Conservation (phyloP, 495 filamentous ascomycete species). For the Jackrogersella minutella region DNA sequence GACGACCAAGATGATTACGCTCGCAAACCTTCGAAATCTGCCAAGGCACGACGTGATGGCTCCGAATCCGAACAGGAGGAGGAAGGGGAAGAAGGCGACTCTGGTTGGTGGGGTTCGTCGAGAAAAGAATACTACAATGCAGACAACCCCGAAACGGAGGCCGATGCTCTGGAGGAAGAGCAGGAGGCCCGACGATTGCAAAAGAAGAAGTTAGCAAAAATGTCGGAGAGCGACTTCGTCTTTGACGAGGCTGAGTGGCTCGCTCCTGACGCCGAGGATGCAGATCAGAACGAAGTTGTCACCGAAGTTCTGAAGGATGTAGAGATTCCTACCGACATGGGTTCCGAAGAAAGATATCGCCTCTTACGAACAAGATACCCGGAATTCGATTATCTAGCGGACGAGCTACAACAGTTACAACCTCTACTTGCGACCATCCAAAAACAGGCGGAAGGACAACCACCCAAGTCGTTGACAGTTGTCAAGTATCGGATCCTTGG, state of each 20-base stretch:
- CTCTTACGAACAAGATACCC: conserved; percentile 84
- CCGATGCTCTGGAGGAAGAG: conserved; percentile 92
- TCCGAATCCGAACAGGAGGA: conserved; percentile 53
- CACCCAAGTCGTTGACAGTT: conserved; percentile 63
- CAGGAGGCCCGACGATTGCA: conserved; percentile 85
- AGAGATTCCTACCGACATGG: conserved; percentile 82
- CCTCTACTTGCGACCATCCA: conserved; percentile 65
- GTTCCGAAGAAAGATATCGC: conserved; percentile 73
- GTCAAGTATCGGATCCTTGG: conserved; percentile 78
- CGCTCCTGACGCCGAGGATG: conserved; percentile 53
- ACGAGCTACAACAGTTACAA: conserved; percentile 80
- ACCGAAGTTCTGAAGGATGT: conserved; percentile 84
- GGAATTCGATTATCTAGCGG: conserved; percentile 85
- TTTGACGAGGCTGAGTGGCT: conserved; percentile 91
- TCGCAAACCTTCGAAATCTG: conserved; percentile 31
- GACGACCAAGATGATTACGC: conserved; percentile 38
- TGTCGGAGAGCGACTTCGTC: conserved; percentile 89
- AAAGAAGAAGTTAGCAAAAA: conserved; percentile 83
- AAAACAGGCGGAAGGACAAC: conserved; percentile 61
- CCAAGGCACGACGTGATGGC: conserved; percentile 34
- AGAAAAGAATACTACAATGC: conserved; percentile 93
- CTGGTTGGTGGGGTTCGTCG: conserved; percentile 84
- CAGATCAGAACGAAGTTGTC: conserved; percentile 64
- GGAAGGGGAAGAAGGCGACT: conserved; percentile 75
- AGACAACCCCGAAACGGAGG: conserved; percentile 87